Base-by-base conservation (phyloP, 805 yeast genomes). In the Pichia pseudocactophila region DNA sequence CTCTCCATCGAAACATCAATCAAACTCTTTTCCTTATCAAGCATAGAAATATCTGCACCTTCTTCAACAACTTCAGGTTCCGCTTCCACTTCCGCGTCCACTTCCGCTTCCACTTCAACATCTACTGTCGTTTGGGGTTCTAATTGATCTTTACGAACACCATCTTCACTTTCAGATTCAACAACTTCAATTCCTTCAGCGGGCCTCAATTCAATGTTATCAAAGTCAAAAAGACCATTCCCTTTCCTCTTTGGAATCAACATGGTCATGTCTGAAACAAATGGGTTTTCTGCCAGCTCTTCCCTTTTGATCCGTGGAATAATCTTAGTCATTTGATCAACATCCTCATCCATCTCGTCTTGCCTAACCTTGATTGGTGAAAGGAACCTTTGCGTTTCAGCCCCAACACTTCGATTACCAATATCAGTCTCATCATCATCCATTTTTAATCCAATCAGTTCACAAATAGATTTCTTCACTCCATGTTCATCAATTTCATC, bases 221-320 rank as follows among this genome's bases (percentile, higher is more conserved):
- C 52, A 40, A 54, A 52, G 12, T 49, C 45, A 49, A 40, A 55
- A 50, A 42, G 11, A 3, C 35, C 32, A 28, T 35, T 37, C 3
- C 38, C 38, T 22, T 7, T 28, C 2, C 20, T 8, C 34, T 48
- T 55, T 2, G 70, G 68, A 41, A 63, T 48, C 2, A 66, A 54
- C 65, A 60, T 65, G 0, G 70, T 64, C 64, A 66, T 61, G 43
- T 64, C 69, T 6, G 62, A 45, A n/a, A 39, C 30, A 34, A 44
- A 17, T 7, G 28, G 20, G 3, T 53, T n/a, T 48, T 51, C 17
- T 48, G 41, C 22, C n/a, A 7, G 12, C 36, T 36, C 7, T 32
- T 41, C 15, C 35, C 51, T 35, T 42, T 44, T 22, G 40, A 22
- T 46, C 17, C 42, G 50, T 2, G 56, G 58, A 12, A 58, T 40